These are phyloP conservation scores for Phytophthora megakarya DNA, from an alignment of 352 stramenopile species.

Conservation along the genomic window DNA sequence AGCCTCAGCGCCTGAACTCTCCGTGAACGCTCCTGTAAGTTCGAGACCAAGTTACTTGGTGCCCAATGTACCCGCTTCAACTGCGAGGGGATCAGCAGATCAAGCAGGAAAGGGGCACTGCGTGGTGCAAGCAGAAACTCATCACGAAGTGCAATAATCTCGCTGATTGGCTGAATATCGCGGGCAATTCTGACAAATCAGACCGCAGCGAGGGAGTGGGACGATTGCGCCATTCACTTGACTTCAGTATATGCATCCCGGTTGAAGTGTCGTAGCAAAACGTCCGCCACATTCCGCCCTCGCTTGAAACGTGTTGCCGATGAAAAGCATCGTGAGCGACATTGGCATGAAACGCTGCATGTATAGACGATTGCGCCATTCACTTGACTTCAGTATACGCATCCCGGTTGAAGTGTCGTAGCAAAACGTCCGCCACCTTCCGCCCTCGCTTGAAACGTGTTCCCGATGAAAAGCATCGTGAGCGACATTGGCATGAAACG, in stretches of 20 bases:
- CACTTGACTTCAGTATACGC: conserved; percentile 32
- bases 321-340: too few species aligned
- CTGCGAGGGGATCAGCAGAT: conserved; percentile 8
- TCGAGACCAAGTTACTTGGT: not conserved
- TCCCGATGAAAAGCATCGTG: not conserved
- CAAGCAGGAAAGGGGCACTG: conserved; percentile 17
- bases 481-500: too few species aligned
- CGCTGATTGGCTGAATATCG: conserved; percentile 20
- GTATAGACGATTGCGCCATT: conserved; percentile 35
- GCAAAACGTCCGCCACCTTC: conserved; percentile 15
- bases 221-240: conserved; percentile 41
- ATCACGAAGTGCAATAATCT: conserved; percentile 22
- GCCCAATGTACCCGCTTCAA: conserved; percentile 10
- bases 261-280: conserved; percentile 26
- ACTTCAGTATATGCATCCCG: conserved; percentile 23
- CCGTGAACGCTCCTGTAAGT: conserved; percentile 10
- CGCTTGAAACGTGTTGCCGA: not conserved
- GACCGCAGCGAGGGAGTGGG: conserved; percentile 12
- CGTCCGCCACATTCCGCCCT: not conserved
- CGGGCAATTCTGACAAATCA: conserved; percentile 18
- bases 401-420: conserved; percentile 21
- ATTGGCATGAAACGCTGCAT: too few species aligned
- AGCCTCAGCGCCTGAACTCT: conserved; percentile 15
- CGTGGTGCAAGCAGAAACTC: conserved; percentile 11
- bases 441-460: not conserved